A percentile compares a stretch with the other conserved stretches of the same genome.
These are phyloP conservation scores for Monosporozyma servazzii DNA, from an alignment of 805 yeast genomes.

Conservation along the genomic window DNA sequence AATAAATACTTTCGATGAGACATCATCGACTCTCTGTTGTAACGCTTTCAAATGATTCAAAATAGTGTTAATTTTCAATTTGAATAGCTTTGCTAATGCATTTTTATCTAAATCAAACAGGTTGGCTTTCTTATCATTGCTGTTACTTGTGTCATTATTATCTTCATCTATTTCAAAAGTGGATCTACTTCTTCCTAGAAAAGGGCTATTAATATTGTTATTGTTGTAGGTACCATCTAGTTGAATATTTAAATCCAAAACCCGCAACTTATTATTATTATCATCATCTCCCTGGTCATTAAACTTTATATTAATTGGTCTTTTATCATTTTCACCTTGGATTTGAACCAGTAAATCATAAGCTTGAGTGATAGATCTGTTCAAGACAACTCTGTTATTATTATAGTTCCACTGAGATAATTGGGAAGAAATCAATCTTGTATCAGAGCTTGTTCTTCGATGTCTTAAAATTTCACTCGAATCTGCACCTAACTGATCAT, in stretches of 20 bases:
- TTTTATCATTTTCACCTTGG: conserved; percentile 43
- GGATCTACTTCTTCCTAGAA: background rate
- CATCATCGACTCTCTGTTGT: conserved; percentile 79
- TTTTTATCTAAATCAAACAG: conserved; percentile 48
- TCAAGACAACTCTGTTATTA: conserved; percentile 56
- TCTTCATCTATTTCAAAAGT: background rate
- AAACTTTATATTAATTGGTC: conserved; percentile 59
- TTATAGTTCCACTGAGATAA: conserved; percentile 70
- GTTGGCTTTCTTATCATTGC: conserved; percentile 26
- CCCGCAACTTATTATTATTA: conserved; percentile 17
- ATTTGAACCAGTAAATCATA: conserved; percentile 43
- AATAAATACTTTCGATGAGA: conserved; percentile 85
- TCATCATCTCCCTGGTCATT: conserved; percentile 39
- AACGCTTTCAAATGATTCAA: conserved; percentile 60
- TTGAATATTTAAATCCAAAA: conserved; percentile 20
- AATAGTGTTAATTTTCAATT: conserved; percentile 56
- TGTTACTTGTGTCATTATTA: background rate
- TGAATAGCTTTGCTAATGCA: conserved; percentile 61
- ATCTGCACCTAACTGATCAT: background rate
- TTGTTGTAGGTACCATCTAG: conserved; percentile 18
- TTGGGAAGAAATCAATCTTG: conserved; percentile 26
- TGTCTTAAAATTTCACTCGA: background rate
- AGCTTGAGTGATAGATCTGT: conserved; percentile 48
- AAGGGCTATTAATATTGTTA: background rate
- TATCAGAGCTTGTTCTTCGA: conserved; percentile 11